These are phyloP conservation scores for Grosmannia serpens DNA, from an alignment of 2,329 filamentous ascomycete genomes.

Conservation along the genomic window DNA sequence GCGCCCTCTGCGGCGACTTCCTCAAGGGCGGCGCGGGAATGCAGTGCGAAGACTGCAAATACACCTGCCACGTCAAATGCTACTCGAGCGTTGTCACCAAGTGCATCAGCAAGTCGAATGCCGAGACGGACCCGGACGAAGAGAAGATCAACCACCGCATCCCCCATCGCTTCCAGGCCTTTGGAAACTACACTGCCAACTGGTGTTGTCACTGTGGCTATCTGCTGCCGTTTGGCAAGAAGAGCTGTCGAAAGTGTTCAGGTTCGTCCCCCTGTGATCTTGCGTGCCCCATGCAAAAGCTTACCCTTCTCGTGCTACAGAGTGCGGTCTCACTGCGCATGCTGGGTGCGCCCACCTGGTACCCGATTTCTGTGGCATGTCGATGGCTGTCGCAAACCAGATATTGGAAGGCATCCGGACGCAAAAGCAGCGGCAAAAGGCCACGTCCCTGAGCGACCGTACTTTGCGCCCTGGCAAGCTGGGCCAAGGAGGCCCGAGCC, in stretches of 20 bases:
- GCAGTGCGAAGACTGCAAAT: conserved; percentile 99
- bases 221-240: conserved; percentile 85
- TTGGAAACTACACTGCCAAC: conserved; percentile 94
- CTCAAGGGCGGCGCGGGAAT: conserved; percentile 97
- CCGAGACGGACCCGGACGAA: conserved; percentile 94
- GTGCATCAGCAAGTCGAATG: conserved; percentile 98
- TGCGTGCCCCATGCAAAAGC: not conserved
- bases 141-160: conserved; percentile 99
- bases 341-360: conserved; percentile 88
- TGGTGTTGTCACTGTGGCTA: conserved; percentile 99
- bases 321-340: conserved; percentile 88
- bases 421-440: conserved; percentile 55
- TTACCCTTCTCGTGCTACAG: conserved; percentile 38
- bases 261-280: conserved; percentile 38
- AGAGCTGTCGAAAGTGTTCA: conserved; percentile 85
- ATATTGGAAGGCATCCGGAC: conserved; percentile 79
- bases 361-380: conserved; percentile 98
- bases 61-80: conserved; percentile 97
- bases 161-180: conserved; percentile 92
- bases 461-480: conserved; percentile 49
- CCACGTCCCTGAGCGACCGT: conserved; percentile 48
- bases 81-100: conserved; percentile 96
- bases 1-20: conserved; percentile 93
- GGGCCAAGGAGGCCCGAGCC: conserved; percentile 16
- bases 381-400: conserved; percentile 91